A percentile compares a stretch with the other conserved stretches of the same genome.
phyloP scores from a whole-genome alignment of 192 early-diverging fungal species.

The Coemansia sp. region DNA sequence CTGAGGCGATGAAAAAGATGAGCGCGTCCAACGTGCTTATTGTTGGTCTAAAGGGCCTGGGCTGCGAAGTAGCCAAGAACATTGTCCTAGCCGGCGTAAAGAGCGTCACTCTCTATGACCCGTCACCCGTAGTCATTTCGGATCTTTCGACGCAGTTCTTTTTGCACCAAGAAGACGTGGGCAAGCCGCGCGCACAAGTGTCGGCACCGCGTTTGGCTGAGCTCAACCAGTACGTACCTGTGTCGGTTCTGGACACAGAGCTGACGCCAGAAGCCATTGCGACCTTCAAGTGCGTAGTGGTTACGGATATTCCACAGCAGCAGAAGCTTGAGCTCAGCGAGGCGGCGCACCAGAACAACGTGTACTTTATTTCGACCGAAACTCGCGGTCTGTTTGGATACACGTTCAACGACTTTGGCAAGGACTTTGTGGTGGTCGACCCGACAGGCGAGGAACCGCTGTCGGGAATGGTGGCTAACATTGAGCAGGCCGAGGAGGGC shows the following conservation, averaged over 20 bases:
- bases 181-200: constrained; percentile 77
- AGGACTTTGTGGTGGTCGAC: constrained; percentile 81
- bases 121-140: constrained; percentile 64
- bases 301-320: constrained; percentile 75
- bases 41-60: constrained; percentile 93
- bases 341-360: constrained; percentile 65
- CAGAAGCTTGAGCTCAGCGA: constrained; percentile 85
- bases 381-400: constrained; percentile 88
- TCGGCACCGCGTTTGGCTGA: constrained; percentile 83
- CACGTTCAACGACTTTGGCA: constrained; percentile 95
- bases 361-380: constrained; percentile 88
- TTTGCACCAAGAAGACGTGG: constrained; percentile 78
- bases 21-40: constrained; percentile 92
- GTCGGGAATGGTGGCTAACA: constrained; percentile 87
- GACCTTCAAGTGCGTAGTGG: constrained; percentile 76
- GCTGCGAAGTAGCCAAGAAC: constrained; percentile 99
- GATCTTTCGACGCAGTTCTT: constrained; percentile 95
- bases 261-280: constrained; percentile 66
- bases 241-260: constrained; percentile 76
- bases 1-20: constrained; percentile 99
- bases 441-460: constrained; percentile 90
- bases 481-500: constrained; percentile 73
- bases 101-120: constrained; percentile 94
- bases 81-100: constrained; percentile 98
- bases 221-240: constrained; percentile 96